Base-by-base conservation (phyloP, 768 basidiomycete species). In the Suillus weaverae region DNA sequence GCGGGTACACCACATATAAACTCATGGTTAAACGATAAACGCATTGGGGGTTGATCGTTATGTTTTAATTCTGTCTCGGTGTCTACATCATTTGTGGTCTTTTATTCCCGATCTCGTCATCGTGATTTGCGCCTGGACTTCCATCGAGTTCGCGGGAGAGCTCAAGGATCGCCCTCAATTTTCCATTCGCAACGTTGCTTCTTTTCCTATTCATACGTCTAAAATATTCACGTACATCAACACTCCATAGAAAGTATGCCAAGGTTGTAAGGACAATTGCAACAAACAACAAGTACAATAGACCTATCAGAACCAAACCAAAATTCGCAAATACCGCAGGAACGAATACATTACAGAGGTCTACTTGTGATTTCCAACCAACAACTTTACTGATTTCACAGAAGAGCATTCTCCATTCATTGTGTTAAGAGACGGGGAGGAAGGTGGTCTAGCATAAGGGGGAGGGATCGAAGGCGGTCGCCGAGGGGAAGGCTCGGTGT, bases 1-100 rank as follows among this genome's bases (percentile, higher is more conserved):
- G 93, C 3, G 91, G 89, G 3, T 92, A 89, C 74, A 85, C 87
- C 35, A 89, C 92, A 6, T 92, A 93, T 74, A 86, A 83, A 57
- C 86, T 93, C 71, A 90, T 93, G 89, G 81, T 87, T 53, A 74
- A 80, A 62, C 78, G 79, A 8, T 77, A 65, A 63, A 61, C 22
- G 60, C 35, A 30, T 38, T 55, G 9, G 18, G n/a, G 39, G 44
- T 39, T 36, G 6, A 33, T 65, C 5, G 8, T 32, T 41, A 3
- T 65, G 50, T 63, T 44, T 16, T 53, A 57, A 10, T 62, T 62
- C 30, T 33, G 41, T 46, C 22, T 61, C 36, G 18, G 55, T 41
- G n/a, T 46, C 26, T 56, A 32, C 44, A 38, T 36, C 22, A 50
- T 38, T 65, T 41, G 48, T 44, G 55, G 26, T 44, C 10, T 43